These are phyloP conservation scores for Trichoderma virens DNA, from an alignment of 495 filamentous ascomycete genomes.

Conservation along the genomic window DNA sequence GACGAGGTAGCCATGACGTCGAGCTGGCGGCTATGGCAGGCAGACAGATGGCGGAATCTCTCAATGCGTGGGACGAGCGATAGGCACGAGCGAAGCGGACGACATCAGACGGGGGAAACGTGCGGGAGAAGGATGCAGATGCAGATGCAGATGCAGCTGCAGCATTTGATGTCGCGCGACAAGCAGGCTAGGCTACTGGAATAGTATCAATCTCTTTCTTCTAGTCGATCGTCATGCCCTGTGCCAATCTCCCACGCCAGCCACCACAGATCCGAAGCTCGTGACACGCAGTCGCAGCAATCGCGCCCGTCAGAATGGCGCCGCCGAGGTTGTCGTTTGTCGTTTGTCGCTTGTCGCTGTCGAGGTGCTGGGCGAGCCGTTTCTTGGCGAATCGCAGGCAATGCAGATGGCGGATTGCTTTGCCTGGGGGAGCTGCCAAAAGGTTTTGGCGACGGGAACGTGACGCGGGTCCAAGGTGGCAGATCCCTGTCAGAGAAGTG, in stretches of 20 bases:
- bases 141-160: not conserved
- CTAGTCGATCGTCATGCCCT: not conserved
- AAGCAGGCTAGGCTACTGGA: not conserved
- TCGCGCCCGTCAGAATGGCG: not conserved
- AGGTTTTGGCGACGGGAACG: conserved; percentile 5
- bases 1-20: not conserved
- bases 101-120: not conserved
- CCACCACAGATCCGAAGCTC: not conserved
- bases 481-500: not conserved
- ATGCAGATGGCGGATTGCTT: not conserved
- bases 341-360: not conserved
- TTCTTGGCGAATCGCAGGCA: too few species aligned
- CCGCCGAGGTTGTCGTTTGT: not conserved
- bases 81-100: not conserved
- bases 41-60: not conserved
- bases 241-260: not conserved
- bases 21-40: not conserved
- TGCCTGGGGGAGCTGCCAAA: not conserved
- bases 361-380: not conserved
- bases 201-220: not conserved
- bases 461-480: conserved; percentile 5
- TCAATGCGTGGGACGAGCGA: not conserved
- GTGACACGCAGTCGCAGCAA: not conserved
- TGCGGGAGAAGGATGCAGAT: not conserved
- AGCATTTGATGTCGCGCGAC: conserved; percentile 4